phyloP scores from a whole-genome alignment of 2,329 filamentous ascomycete genomes.

The Basipetospora chlamydospora region DNA sequence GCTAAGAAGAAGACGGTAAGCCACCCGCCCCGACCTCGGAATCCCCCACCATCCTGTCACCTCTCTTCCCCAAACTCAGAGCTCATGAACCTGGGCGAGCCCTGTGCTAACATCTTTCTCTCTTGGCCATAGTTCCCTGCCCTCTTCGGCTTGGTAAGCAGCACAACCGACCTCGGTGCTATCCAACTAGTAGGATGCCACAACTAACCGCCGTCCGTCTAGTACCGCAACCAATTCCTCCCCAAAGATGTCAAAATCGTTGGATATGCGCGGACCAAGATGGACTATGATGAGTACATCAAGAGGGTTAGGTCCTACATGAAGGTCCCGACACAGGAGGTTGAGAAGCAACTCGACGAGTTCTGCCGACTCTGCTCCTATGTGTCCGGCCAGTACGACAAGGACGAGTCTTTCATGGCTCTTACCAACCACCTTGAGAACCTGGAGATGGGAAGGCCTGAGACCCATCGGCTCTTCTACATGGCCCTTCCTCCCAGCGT shows the following conservation, averaged over 20 bases:
- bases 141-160: constrained; percentile 91
- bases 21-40: constrained; percentile 7
- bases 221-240: constrained; percentile 99
- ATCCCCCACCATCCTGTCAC: constrained; percentile 8
- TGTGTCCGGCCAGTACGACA: constrained; percentile 92
- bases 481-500: constrained; percentile 97
- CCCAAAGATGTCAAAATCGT: constrained; percentile 93
- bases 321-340: constrained; percentile 95
- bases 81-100: too few relatives aligned
- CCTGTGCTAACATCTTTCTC: neutral
- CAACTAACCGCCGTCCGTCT: constrained; percentile 8
- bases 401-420: constrained; percentile 82
- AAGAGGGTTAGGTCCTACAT: constrained; percentile 94
- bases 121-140: constrained; percentile 82
- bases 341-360: constrained; percentile 85
- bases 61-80: neutral
- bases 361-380: constrained; percentile 86
- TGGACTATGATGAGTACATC: constrained; percentile 94
- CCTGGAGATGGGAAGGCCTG: constrained; percentile 66
- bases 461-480: constrained; percentile 93
- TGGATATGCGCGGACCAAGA: constrained; percentile 98
- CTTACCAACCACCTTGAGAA: constrained; percentile 76
- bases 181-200: too few relatives aligned
- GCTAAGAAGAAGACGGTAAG: constrained; percentile 99
- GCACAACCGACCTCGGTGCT: too few relatives aligned